phyloP scores from a whole-genome alignment of 1,284 basidiomycete species.

The Flammula alnicola region DNA sequence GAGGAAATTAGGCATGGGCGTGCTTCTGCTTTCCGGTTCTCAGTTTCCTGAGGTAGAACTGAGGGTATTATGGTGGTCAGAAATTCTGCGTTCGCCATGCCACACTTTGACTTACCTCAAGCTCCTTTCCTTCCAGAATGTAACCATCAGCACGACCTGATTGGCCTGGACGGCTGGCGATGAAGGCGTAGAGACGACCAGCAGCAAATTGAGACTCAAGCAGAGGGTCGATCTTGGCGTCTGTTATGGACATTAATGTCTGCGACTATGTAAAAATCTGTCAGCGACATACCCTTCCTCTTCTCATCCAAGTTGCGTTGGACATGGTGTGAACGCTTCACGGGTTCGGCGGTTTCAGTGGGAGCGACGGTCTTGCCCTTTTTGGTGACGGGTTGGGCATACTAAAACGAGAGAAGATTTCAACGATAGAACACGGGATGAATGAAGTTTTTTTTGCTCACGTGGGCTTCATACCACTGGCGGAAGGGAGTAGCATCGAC shows the following conservation, averaged over 20 bases:
- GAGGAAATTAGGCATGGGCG: conserved; percentile 52
- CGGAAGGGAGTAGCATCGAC: conserved; percentile 97
- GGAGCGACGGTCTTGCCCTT: conserved; percentile 71
- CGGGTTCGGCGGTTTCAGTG: conserved; percentile 58
- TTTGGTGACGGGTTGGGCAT: conserved; percentile 90
- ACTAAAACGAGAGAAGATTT: conserved; percentile 49
- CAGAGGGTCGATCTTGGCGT: conserved; percentile 88
- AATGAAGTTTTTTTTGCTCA: conserved; percentile 46
- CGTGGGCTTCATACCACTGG: conserved; percentile 97
- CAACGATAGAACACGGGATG: neutral
- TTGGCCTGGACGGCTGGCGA: conserved; percentile 94
- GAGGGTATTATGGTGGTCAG: conserved; percentile 18
- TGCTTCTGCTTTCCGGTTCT: conserved; percentile 95
- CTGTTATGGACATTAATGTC: conserved; percentile 39
- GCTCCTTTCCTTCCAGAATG: conserved; percentile 95
- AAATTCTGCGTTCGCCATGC: too few relatives aligned
- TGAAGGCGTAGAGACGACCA: conserved; percentile 87
- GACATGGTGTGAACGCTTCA: conserved; percentile 88
- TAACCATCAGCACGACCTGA: conserved; percentile 94
- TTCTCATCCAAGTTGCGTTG: conserved; percentile 85
- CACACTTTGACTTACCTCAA: conserved; percentile 67
- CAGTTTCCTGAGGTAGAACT: conserved; percentile 95
- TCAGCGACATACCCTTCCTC: conserved; percentile 73
- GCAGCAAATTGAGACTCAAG: conserved; percentile 88
- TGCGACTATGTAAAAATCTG: conserved; percentile 5